A percentile compares a stretch with the other conserved stretches of the same genome.
Evolutionary conservation across 2,329 filamentous ascomycete genomes (phyloP).

Genomic region (Aspergillus sp.): DNA sequence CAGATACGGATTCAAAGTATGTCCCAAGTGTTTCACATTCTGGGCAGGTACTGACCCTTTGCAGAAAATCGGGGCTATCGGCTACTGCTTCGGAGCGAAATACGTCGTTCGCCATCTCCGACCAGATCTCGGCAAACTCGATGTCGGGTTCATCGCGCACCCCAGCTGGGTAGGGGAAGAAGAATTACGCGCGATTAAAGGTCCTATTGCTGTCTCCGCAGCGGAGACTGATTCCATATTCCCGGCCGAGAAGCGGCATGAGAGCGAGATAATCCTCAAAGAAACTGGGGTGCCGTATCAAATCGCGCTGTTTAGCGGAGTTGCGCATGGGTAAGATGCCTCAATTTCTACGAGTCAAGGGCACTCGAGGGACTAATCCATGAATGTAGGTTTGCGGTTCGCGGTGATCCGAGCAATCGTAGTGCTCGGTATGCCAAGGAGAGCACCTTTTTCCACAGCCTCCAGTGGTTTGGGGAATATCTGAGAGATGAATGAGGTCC

Average conservation of each 20-base stretch:
- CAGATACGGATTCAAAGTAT: conserved; percentile 14
- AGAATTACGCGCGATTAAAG: conserved; percentile 65
- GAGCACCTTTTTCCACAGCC: neutral
- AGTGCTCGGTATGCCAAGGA: neutral
- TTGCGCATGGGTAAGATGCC: conserved; percentile 10
- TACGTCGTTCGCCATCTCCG: conserved; percentile 70
- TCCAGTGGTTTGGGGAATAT: conserved; percentile 7
- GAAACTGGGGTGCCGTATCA: conserved; percentile 37
- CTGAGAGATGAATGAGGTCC: neutral
- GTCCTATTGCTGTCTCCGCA: conserved; percentile 67
- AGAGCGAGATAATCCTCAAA: conserved; percentile 59
- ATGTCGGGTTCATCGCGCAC: conserved; percentile 73
- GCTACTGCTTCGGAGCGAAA: conserved; percentile 40
- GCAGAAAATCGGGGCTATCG: conserved; percentile 13
- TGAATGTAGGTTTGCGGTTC: neutral
- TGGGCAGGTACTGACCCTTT: neutral
- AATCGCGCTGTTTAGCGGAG: conserved; percentile 8
- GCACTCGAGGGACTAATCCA: neutral
- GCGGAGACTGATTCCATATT: conserved; percentile 67
- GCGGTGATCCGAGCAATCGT: neutral
- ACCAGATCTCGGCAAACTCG: conserved; percentile 58
- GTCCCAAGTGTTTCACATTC: neutral
- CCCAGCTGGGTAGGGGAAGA: conserved; percentile 71
- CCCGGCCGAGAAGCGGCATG: conserved; percentile 62
- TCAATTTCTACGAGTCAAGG: neutral